These are phyloP conservation scores for Camellia granthamiana DNA, from an alignment of 148 eudicot species.

Conservation along the genomic window DNA sequence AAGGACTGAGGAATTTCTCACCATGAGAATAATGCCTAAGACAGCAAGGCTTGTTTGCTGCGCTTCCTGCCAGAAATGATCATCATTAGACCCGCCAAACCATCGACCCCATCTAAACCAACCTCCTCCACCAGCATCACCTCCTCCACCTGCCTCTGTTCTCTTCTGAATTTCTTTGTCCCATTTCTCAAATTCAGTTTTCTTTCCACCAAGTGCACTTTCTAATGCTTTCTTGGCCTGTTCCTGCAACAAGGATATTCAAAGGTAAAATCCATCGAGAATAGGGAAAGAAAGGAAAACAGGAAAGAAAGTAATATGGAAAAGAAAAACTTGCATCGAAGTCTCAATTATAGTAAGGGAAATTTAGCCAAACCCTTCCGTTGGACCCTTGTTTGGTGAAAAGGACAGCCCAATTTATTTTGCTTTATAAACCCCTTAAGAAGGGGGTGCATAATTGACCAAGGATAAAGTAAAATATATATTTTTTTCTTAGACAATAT, in stretches of 20 bases:
- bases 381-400: too few relatives aligned
- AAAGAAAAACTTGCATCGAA: background rate
- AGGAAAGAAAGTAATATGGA: too few relatives aligned
- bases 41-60: slow-evolving; percentile 65
- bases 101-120: slow-evolving; percentile 78
- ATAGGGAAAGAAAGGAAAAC: background rate
- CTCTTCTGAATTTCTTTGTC: slow-evolving; percentile 73
- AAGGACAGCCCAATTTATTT: too few relatives aligned
- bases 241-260: slow-evolving; percentile 40
- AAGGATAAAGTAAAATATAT: too few relatives aligned
- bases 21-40: slow-evolving; percentile 55
- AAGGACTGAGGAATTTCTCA: slow-evolving; percentile 22
- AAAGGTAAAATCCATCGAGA: background rate
- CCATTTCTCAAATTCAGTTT: slow-evolving; percentile 77
- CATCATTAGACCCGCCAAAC: slow-evolving; percentile 62
- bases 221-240: slow-evolving; percentile 92
- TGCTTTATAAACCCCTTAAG: too few relatives aligned
- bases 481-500: too few relatives aligned
- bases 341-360: background rate
- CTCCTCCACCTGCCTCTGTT: slow-evolving; percentile 70
- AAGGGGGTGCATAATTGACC: too few relatives aligned
- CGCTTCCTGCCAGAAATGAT: slow-evolving; percentile 86
- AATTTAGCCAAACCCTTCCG: too few relatives aligned
- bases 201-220: slow-evolving; percentile 79
- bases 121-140: slow-evolving; percentile 71